A percentile compares a stretch with the other conserved stretches of the same genome.
Conservation (phyloP, 2,329 filamentous ascomycete species). For the Aspergillus sp. region DNA sequence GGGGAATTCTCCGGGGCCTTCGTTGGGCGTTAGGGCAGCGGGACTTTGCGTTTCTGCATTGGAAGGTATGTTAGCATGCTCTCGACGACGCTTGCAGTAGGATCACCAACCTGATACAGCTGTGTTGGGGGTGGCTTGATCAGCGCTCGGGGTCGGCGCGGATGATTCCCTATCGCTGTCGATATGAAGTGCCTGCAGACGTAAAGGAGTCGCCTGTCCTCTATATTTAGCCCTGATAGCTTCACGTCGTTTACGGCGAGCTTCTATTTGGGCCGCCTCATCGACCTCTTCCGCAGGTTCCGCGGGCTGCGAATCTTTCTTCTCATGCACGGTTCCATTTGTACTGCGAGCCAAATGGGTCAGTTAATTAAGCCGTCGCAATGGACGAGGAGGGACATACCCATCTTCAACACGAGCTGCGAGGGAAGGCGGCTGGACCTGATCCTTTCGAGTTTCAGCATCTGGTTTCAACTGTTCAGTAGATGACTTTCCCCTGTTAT, state of each 20-base stretch:
- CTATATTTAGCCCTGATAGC: conserved; percentile 82
- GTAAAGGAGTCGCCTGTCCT: conserved; percentile 67
- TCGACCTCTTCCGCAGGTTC: conserved; percentile 76
- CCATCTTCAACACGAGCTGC: conserved; percentile 35
- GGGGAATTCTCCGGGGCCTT: conserved; percentile 52
- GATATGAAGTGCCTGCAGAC: conserved; percentile 71
- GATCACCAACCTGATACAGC: conserved; percentile 35
- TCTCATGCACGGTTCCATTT: conserved; percentile 13
- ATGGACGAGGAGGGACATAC: conserved; percentile 37
- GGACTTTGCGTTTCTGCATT: conserved; percentile 38
- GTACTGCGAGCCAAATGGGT: conserved; percentile 18
- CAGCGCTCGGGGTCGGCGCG: conserved; percentile 52
- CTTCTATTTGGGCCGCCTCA: conserved; percentile 80
- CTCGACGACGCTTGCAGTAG: not conserved
- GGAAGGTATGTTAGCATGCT: conserved; percentile 6
- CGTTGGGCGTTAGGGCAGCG: conserved; percentile 49
- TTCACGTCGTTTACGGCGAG: conserved; percentile 79
- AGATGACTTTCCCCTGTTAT: conserved; percentile 49
- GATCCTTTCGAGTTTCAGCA: conserved; percentile 68
- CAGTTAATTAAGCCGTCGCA: conserved; percentile 8
- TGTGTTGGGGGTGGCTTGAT: conserved; percentile 40
- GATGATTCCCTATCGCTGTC: conserved; percentile 58
- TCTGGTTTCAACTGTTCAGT: conserved; percentile 63
- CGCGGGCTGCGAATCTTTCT: conserved; percentile 45
- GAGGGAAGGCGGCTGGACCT: conserved; percentile 51